Evolutionary conservation across 345 rosid genomes (phyloP), one percentile per base, ranked within the genome.

Genomic region (Balakata baccata): DNA sequence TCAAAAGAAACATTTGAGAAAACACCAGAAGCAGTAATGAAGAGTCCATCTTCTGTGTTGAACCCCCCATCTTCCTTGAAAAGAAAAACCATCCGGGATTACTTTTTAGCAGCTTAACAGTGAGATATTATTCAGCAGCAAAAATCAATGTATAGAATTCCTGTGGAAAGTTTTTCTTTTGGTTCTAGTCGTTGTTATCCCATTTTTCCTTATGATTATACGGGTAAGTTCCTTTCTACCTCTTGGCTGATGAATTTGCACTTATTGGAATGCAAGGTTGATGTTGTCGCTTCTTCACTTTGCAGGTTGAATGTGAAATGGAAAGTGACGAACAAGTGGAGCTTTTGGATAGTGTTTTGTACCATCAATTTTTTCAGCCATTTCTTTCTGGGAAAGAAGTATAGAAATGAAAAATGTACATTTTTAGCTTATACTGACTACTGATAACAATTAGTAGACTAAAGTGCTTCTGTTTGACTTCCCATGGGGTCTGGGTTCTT

Each of bases 41-140:
- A 80, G 53, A 91, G 97, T 78, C 99, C 99, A 47, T 85, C 91
- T 57, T 95, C 98, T 50, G 97, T 95, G 14, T 71, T 92, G 81
- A 89, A 84, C 61, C 96, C 93, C 50, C 99, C 94, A 74, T 87
- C 96, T 78, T 92, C 98, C 0, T 79, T 87, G 81, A 92, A 88
- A 88, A 85, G 97, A 70, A 88, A 82, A 84, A 95, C 96, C 11
- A 92, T 95, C 73, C 84, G 91, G 51, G 97, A 95, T 84, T 95
- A 95, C 82, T 92, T 95, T 67, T 72, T 86, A 29, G 86, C 84
- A 69, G 77, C 87, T 68, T 81, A 68, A 49, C 64, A n/a, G 7
- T 54, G 38, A 56, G 22, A 13, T 70, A 12, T 1, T 39, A 57
- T 3, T 14, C 11, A 16, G 41, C 11, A 34, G 1, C 10, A 4